These are phyloP conservation scores for Barnettozyma californica DNA, from an alignment of 805 yeast species.

Conservation along the genomic window DNA sequence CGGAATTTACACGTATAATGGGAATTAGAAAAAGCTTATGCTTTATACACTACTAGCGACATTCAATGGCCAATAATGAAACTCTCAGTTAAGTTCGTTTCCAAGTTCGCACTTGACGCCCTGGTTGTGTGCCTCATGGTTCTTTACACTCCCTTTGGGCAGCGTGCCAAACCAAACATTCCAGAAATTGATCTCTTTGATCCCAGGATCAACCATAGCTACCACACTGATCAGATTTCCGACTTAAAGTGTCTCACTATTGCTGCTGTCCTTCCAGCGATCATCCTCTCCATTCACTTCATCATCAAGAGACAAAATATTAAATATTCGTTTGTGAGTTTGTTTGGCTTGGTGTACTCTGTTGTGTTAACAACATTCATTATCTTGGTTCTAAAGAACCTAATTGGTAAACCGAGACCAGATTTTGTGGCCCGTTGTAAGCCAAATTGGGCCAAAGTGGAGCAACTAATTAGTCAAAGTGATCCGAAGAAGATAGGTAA, in stretches of 20 bases:
- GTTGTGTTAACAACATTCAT: slow-evolving; percentile 11
- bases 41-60: background rate
- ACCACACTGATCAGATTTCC: slow-evolving; percentile 5
- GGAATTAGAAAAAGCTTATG: background rate
- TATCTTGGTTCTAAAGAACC: slow-evolving; percentile 52
- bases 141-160: slow-evolving; percentile 2
- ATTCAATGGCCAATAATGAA: slow-evolving; percentile 1
- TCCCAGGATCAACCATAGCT: slow-evolving; percentile 8
- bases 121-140: slow-evolving; percentile 3
- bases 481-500: slow-evolving; percentile 8
- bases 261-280: slow-evolving; percentile 1
- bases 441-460: slow-evolving; percentile 36
- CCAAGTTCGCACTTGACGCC: slow-evolving; percentile 5
- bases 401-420: slow-evolving; percentile 86
- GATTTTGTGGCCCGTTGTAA: slow-evolving; percentile 82
- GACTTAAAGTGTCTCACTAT: slow-evolving; percentile 3
- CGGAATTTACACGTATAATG: background rate
- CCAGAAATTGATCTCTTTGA: slow-evolving; percentile 10
- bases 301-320: slow-evolving; percentile 1
- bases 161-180: slow-evolving; percentile 5
- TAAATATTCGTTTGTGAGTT: slow-evolving; percentile 6
- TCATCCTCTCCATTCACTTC: slow-evolving; percentile 2
- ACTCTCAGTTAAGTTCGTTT: background rate
- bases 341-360: slow-evolving; percentile 9
- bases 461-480: slow-evolving; percentile 8